Base-by-base conservation (phyloP, 768 basidiomycete genomes). In the Amanita thiersii region DNA sequence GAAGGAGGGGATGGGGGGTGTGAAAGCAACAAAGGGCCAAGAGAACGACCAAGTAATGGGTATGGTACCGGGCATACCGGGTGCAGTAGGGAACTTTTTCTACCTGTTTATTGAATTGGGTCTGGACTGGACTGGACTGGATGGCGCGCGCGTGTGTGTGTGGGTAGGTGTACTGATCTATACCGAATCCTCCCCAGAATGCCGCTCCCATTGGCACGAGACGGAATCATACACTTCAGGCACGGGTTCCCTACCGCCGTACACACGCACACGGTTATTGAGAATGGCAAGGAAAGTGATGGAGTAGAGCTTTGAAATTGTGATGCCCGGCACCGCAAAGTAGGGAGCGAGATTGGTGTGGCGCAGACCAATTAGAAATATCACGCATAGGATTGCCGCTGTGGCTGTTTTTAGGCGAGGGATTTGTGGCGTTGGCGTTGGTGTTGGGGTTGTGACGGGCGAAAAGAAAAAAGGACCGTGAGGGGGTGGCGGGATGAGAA, bases 301-400 rank as follows among this genome's bases (percentile, higher is more conserved):
- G 11, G 60, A 54, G 31, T 63, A 64, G 3, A 64, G 50, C 28
- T 63, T 61, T 17, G 58, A 56, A 37, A 63, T 50, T 35, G 56
- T 52, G 36, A 61, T 58, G 26, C 58, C 56, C 3, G 61, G 59
- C 3, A 58, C 51, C 40, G 60, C 52, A 43, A 60, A 61, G 43
- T 58, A 62, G 18, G 54, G 49, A 35, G 52, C 55, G 35, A 43
- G 34, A 8, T 49, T 50, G 23, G 53, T 52, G 23, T 53, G 41
- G 19, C 54, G 56, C 44, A 54, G 54, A 8, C 51, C 51, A 15
- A 58, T 49, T 42, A 56, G 59, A 8, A 63, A 51, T 19, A 55
- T 43, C 12, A 59, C 50, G 37, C 55, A 56, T 14, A 50, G 20
- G 19, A 59, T 49, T 14, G 62, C 62, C 3, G 58, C 54, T 1